These are phyloP conservation scores for Cryphonectria radicalis DNA, from an alignment of 2,329 filamentous ascomycete genomes.

Conservation along the genomic window DNA sequence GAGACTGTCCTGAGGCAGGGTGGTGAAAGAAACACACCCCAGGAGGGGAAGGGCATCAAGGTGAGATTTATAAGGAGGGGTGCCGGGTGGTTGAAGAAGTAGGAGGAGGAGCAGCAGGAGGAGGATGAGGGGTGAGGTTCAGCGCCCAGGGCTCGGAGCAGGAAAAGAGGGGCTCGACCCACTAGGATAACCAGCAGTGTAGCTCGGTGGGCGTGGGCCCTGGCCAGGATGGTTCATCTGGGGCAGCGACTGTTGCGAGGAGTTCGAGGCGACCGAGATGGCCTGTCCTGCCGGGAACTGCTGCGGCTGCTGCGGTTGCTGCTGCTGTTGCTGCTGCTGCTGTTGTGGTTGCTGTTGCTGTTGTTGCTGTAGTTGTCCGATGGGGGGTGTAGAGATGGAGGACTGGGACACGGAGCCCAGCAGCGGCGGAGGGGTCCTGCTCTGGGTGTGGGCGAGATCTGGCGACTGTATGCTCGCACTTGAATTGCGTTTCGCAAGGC, in stretches of 20 bases:
- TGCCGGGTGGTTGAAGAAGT: neutral
- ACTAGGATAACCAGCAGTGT: conserved; percentile 50
- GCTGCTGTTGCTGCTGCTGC: conserved; percentile 28
- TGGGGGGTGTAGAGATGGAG: conserved; percentile 29
- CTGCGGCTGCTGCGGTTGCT: conserved; percentile 30
- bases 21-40: conserved; percentile 35
- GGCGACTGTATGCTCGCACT: conserved; percentile 61
- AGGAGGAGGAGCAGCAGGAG: neutral
- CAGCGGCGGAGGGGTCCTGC: conserved; percentile 43
- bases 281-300: conserved; percentile 41
- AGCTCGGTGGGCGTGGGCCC: conserved; percentile 67
- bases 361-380: conserved; percentile 25
- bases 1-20: conserved; percentile 53
- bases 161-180: conserved; percentile 25
- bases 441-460: conserved; percentile 49
- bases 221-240: conserved; percentile 67
- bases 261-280: conserved; percentile 52
- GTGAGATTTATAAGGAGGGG: conserved; percentile 34
- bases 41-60: conserved; percentile 47
- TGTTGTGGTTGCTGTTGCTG: conserved; percentile 35
- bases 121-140: neutral
- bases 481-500: conserved; percentile 81
- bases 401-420: conserved; percentile 37
- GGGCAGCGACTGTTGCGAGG: conserved; percentile 55
- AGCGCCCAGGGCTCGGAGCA: conserved; percentile 12